Base-by-base conservation (phyloP, 73 alveolate genomes). In the Paramecium octaurelia region DNA sequence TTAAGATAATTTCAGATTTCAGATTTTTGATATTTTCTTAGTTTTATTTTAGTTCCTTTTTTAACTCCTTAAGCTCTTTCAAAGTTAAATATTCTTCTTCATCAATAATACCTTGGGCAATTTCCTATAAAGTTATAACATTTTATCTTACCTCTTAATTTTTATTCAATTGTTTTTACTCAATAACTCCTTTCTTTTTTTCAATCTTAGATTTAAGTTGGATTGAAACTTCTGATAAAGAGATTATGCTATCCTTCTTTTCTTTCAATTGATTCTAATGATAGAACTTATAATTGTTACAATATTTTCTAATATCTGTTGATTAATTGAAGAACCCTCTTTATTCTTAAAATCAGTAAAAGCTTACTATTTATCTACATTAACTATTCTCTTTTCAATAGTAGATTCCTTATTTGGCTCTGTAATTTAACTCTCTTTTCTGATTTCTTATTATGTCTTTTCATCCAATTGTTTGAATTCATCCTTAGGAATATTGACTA, bases 31-130 rank as follows among this genome's bases (percentile, higher is more conserved):
- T 94, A 87, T 94, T 92, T 86, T 97, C 98, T 44, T 92, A 97
- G 43, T 98, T 95, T 42, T 94, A 97, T 93, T 98, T 96, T 87
- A 97, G 97, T 85, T 58, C 85, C 85, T 93, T 97, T 96, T 97
- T 98, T 58, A 93, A 70, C 57, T 97, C 99, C 93, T 98, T 98
- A 60, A 98, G 91, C 84, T 96, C 96, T 86, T 97, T 95, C 70
- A 98, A 89, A 50, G 96, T 93, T 75, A 77, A 93, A 71, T 96
- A 96, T 92, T 98, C 99, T 89, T 97, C 99, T 93, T 98, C 99
- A 92, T 98, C 99, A 58, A 98, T 98, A 9, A 98, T 95, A 6
- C 96, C 98, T 68, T 96, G 84, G 40, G 93, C 85, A 21, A 80
- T 92, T 80, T 70, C 94, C 95, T 92, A 64, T 8, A 21, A 31